Conservation (phyloP, 371 early-diverging fungal species). For the Enterospora canceri region DNA sequence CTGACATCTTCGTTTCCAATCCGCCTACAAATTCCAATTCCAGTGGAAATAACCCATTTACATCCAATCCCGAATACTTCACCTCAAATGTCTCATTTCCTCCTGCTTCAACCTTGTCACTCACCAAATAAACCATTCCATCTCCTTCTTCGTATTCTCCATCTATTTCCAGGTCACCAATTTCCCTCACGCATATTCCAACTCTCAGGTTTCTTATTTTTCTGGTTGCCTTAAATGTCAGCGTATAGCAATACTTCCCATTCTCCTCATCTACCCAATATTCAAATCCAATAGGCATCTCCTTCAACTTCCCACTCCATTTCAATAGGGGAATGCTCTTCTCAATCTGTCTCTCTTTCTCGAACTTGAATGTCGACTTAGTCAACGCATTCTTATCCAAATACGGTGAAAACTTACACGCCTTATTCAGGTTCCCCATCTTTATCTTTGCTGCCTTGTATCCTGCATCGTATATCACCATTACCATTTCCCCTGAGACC, state of each 20-base stretch:
- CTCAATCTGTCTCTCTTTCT: constrained; percentile 37
- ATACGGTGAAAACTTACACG: constrained; percentile 46
- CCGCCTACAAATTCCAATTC: constrained; percentile 30
- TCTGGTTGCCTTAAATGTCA: constrained; percentile 33
- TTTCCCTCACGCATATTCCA: constrained; percentile 18
- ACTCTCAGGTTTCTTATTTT: constrained; percentile 28
- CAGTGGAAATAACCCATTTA: constrained; percentile 36
- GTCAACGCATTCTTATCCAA: constrained; percentile 30
- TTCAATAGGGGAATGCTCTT: constrained; percentile 52
- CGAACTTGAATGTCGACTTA: constrained; percentile 24
- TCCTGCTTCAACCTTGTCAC: constrained; percentile 18
- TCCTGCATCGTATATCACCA: constrained; percentile 40
- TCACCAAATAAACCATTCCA: constrained; percentile 16
- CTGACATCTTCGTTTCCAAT: constrained; percentile 17
- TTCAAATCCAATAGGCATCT: constrained; percentile 39
- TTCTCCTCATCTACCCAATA: constrained; percentile 44
- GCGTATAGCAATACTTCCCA: constrained; percentile 21
- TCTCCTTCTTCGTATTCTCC: constrained; percentile 9
- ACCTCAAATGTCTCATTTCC: constrained; percentile 33
- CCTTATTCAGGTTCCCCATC: constrained; percentile 2
- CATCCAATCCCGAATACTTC: constrained; percentile 25
- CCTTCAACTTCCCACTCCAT: constrained; percentile 34
- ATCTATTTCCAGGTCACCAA: constrained; percentile 17
- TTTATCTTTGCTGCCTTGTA: constrained; percentile 34
- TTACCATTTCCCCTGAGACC: constrained; percentile 40